Evolutionary conservation across 441 rosid genomes (phyloP).

Genomic region (Adansonia madagascariensis): DNA sequence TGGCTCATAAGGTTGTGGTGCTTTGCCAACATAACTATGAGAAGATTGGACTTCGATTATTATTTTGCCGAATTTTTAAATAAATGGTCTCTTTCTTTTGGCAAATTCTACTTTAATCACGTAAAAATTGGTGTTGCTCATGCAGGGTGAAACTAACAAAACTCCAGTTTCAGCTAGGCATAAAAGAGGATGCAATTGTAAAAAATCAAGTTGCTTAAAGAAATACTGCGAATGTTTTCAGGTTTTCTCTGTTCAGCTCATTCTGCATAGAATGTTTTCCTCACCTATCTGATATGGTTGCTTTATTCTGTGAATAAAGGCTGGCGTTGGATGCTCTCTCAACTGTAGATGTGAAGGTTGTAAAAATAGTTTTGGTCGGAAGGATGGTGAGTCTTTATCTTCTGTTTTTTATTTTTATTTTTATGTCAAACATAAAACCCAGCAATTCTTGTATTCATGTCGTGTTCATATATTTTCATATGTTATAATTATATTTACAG

Average conservation of each 20-base stretch:
- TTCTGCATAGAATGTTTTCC: constrained; percentile 5
- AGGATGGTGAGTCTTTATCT: constrained; percentile 46
- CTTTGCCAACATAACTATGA: constrained; percentile 18
- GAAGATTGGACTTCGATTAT: constrained; percentile 16
- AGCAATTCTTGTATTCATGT: not conserved
- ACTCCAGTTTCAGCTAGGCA: constrained; percentile 78
- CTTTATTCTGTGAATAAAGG: constrained; percentile 41
- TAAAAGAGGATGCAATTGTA: constrained; percentile 75
- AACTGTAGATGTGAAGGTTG: constrained; percentile 72
- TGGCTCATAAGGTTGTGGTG: not conserved
- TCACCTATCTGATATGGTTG: constrained; percentile 35
- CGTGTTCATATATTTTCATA: not conserved
- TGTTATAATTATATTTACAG: not conserved
- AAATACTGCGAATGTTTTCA: constrained; percentile 74
- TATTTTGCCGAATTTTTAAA: not conserved
- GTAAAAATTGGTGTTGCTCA: constrained; percentile 9
- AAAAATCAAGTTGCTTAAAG: constrained; percentile 66
- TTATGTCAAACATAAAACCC: not conserved
- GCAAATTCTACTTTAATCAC: not conserved
- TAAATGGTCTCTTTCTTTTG: not conserved
- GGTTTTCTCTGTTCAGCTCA: constrained; percentile 41
- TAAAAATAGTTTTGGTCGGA: constrained; percentile 49
- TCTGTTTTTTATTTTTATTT: not conserved
- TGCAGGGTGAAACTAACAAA: constrained; percentile 60
- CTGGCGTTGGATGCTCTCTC: constrained; percentile 70